Evolutionary conservation across 2,329 filamentous ascomycete species (phyloP), one percentile per base, ranked within the genome.

Genomic region (Fusarium torreyae): DNA sequence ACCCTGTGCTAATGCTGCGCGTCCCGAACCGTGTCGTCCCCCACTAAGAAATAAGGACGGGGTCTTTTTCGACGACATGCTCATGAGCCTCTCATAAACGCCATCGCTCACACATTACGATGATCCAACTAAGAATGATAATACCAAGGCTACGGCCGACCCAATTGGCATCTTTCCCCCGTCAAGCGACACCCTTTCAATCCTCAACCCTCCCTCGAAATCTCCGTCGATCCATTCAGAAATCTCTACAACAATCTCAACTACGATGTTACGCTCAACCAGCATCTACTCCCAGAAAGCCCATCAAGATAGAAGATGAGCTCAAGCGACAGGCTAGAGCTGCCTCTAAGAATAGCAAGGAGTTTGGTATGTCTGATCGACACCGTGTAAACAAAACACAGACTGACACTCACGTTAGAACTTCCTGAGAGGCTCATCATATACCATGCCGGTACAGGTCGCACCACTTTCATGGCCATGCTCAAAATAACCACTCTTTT

Each of bases 401-500:
- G 1, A 9, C 49, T 69, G n/a, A 22, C 17, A 0, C 31, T 40
- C 42, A 43, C 38, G 14, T 24, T 26, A 88, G 85, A 79, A 34
- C 86, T 86, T 61, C 88, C 89, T 1, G 84, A 88, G 67, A 82
- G 82, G 15, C 76, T 94, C 28, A 85, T 94, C 70, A 87, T 97
- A 66, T 97, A 93, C 78, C 91, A 94, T 80, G 89, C 89, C 54
- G 92, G 93, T 53, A 91, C 88, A 1, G 85, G 85, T 10, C 86
- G 88, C 60, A 91, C 87, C 31, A 87, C 89, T 8, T 90, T 92
- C 69, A 80, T 95, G 45, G 92, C 91, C 49, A 87, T 89, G 75
- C 78, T 92, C 66, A 93, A 94, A 74, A 81, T 95, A 57, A 89
- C 89, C 1, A 90, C 91, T 5, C 84, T 96, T 40, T 88, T 94